Evolutionary conservation across 352 stramenopile genomes (phyloP).

Genomic region (Phytophthora boehmeriae): DNA sequence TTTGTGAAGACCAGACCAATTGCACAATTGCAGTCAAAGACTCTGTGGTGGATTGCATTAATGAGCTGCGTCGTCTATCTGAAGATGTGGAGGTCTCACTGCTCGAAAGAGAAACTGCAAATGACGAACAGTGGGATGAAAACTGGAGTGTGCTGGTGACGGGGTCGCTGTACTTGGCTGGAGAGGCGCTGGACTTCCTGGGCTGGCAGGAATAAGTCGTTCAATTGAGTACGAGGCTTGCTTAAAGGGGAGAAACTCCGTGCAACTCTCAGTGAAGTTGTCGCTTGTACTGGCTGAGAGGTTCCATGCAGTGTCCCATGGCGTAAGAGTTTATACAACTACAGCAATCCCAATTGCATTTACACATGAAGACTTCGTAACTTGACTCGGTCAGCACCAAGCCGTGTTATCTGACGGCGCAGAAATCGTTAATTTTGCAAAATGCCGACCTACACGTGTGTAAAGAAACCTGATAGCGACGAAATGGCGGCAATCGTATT

Average conservation of each 20-base stretch:
- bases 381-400: too few species aligned
- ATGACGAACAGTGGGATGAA: constrained; percentile 30
- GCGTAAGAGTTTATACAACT: background rate
- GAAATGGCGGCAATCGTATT: too few species aligned
- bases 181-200: constrained; percentile 66
- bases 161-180: constrained; percentile 75
- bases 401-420: background rate
- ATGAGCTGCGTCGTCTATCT: constrained; percentile 46
- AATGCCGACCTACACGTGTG: too few species aligned
- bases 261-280: constrained; percentile 30
- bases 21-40: constrained; percentile 49
- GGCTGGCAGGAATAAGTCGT: constrained; percentile 62
- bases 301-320: constrained; percentile 31
- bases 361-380: background rate
- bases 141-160: constrained; percentile 73
- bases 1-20: constrained; percentile 32
- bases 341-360: background rate
- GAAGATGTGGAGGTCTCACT: constrained; percentile 20
- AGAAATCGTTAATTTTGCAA: too few species aligned
- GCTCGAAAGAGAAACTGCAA: constrained; percentile 14
- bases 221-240: background rate
- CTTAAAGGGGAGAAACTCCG: constrained; percentile 13
- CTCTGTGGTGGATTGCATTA: constrained; percentile 67
- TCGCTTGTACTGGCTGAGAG: constrained; percentile 15
- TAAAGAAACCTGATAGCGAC: too few species aligned